Percentiles rank a stretch among this genome's conserved stretches.
phyloP scores from a whole-genome alignment of 805 yeast species.

The Metschnikowia corniflorae region DNA sequence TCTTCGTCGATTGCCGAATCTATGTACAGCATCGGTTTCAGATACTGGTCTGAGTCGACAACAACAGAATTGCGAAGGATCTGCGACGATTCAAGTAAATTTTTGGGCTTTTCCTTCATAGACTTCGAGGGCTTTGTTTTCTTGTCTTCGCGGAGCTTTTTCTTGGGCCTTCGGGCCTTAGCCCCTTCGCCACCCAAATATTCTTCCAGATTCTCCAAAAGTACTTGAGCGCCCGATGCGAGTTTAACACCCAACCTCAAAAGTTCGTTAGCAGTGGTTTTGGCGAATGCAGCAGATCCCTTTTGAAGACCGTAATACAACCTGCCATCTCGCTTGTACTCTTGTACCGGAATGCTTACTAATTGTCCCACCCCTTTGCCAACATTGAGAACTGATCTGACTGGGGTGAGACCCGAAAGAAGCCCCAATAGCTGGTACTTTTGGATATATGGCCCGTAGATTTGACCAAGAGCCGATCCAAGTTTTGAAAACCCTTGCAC shows the following conservation, averaged over 20 bases:
- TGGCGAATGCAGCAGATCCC: constrained; percentile 71
- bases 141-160: constrained; percentile 2
- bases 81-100: constrained; percentile 26
- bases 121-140: background rate
- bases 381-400: constrained; percentile 69
- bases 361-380: constrained; percentile 76
- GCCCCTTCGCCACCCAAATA: constrained; percentile 73
- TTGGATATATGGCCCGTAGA: constrained; percentile 87
- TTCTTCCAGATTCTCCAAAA: constrained; percentile 77
- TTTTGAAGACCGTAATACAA: constrained; percentile 66
- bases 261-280: constrained; percentile 75
- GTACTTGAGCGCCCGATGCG: constrained; percentile 83
- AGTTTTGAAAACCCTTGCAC: constrained; percentile 68
- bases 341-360: constrained; percentile 68
- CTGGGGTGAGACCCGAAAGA: constrained; percentile 79
- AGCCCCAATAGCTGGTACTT: constrained; percentile 79
- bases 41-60: constrained; percentile 20
- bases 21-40: constrained; percentile 26
- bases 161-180: constrained; percentile 35
- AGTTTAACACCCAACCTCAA: constrained; percentile 78
- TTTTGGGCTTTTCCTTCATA: constrained; percentile 6
- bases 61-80: constrained; percentile 21
- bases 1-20: constrained; percentile 31
- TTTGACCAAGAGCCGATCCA: constrained; percentile 51
- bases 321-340: constrained; percentile 71